phyloP scores from a whole-genome alignment of 1,139 yeast genomes.

The Kurtzmaniella natalensis region DNA sequence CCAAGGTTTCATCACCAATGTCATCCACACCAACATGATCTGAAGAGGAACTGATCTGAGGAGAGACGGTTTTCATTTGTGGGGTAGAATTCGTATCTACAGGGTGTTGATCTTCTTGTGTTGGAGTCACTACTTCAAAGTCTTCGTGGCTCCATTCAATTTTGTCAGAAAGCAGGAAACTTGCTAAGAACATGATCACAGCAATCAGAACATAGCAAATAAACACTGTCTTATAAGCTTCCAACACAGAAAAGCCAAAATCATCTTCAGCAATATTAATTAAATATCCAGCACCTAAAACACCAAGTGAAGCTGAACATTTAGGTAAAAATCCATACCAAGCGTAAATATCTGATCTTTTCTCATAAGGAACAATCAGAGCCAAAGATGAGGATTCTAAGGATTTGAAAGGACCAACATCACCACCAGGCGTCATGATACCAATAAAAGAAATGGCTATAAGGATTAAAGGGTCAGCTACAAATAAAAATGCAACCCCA shows the following conservation, averaged over 20 bases:
- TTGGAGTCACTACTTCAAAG: background rate
- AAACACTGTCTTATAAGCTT: conserved; percentile 29
- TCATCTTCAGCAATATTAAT: conserved; percentile 19
- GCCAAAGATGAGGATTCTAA: conserved; percentile 39
- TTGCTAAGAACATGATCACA: conserved; percentile 15
- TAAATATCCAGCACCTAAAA: conserved; percentile 26
- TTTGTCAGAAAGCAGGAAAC: conserved; percentile 15
- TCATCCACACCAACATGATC: conserved; percentile 3
- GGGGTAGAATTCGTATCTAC: too few species aligned
- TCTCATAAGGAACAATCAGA: conserved; percentile 22
- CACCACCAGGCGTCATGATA: conserved; percentile 41
- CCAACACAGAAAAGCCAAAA: conserved; percentile 16
- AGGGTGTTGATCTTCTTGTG: too few species aligned
- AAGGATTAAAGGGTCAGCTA: conserved; percentile 20
- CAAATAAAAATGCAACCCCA: conserved; percentile 21
- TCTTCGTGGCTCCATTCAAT: conserved; percentile 15
- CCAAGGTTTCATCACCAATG: background rate
- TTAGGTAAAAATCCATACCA: conserved; percentile 40
- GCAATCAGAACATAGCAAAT: conserved; percentile 20
- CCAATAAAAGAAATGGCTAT: conserved; percentile 27
- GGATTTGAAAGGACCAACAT: conserved; percentile 41
- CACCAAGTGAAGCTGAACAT: conserved; percentile 35
- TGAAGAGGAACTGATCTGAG: too few species aligned
- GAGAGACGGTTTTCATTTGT: too few species aligned
- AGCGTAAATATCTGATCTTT: conserved; percentile 38